These are phyloP conservation scores for Suillus occidentalis DNA, from an alignment of 768 basidiomycete genomes.

Conservation along the genomic window DNA sequence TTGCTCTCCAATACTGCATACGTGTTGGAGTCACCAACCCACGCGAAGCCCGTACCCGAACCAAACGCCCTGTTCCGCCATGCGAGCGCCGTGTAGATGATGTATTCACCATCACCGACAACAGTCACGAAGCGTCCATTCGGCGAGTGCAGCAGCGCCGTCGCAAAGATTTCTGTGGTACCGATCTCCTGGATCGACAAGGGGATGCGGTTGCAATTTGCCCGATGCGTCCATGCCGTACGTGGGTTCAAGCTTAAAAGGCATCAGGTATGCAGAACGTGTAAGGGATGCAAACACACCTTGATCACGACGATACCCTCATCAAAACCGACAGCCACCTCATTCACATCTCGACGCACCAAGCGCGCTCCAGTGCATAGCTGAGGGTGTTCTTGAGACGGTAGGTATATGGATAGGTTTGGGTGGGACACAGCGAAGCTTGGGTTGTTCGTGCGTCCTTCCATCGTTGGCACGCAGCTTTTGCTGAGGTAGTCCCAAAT, in stretches of 20 bases:
- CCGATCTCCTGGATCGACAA: conserved; percentile 88
- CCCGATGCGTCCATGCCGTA: conserved; percentile 94
- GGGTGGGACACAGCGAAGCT: conserved; percentile 97
- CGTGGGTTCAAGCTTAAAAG: conserved; percentile 79
- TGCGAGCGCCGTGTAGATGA: conserved; percentile 96
- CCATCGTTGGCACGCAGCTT: too few relatives aligned
- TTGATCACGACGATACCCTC: conserved; percentile 96
- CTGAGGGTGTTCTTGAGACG: conserved; percentile 93
- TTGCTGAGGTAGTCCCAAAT: conserved; percentile 99
- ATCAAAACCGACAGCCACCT: conserved; percentile 94
- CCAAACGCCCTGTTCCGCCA: conserved; percentile 99
- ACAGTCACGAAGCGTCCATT: conserved; percentile 98
- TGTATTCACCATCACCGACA: conserved; percentile 96
- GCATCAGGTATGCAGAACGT: conserved; percentile 6
- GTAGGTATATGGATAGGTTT: conserved; percentile 92
- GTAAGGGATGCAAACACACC: conserved; percentile 37
- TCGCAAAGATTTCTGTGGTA: conserved; percentile 90
- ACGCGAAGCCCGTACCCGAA: conserved; percentile 88
- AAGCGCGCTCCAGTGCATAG: conserved; percentile 93
- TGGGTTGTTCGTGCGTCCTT: conserved; percentile 97
- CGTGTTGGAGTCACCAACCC: conserved; percentile 95
- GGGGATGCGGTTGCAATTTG: conserved; percentile 79
- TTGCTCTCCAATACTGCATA: conserved; percentile 93
- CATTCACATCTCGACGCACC: conserved; percentile 90
- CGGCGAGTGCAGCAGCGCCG: conserved; percentile 83